Evolutionary conservation across 2,329 filamentous ascomycete genomes (phyloP).

Genomic region (Nothophaeocryptopus gaeumannii): DNA sequence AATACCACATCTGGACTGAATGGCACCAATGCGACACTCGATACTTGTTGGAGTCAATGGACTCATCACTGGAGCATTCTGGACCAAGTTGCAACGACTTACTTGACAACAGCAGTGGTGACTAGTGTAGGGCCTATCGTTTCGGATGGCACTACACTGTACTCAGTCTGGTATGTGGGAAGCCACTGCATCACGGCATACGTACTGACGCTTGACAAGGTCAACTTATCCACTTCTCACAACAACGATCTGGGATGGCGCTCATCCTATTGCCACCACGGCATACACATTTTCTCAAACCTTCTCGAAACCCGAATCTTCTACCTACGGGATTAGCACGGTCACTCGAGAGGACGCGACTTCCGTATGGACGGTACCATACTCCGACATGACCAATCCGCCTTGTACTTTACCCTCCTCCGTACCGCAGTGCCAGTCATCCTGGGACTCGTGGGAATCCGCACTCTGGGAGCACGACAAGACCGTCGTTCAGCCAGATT

Average conservation of each 20-base stretch:
- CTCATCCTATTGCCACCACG: not conserved
- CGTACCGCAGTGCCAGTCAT: conserved; percentile 15
- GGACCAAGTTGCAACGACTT: not conserved
- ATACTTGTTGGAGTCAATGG: conserved; percentile 5
- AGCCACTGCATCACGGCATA: not conserved
- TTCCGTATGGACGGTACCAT: not conserved
- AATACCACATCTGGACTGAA: not conserved
- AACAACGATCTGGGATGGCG: not conserved
- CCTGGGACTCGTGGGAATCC: conserved; percentile 9
- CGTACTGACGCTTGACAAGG: not conserved
- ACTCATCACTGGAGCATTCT: conserved; percentile 1
- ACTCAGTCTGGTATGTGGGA: not conserved
- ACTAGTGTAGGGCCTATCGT: not conserved
- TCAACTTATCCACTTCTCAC: not conserved
- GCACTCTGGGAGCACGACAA: not conserved
- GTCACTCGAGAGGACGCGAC: not conserved
- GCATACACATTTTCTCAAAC: conserved; percentile 1
- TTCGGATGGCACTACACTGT: not conserved
- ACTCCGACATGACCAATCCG: conserved; percentile 4
- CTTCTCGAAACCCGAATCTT: not conserved
- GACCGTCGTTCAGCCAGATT: not conserved
- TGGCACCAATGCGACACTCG: conserved; percentile 1
- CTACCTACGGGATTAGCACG: not conserved
- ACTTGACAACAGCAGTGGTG: not conserved
- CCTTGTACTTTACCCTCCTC: conserved; percentile 11